phyloP scores from a whole-genome alignment of 768 basidiomycete genomes.

The Boletus speciosus region DNA sequence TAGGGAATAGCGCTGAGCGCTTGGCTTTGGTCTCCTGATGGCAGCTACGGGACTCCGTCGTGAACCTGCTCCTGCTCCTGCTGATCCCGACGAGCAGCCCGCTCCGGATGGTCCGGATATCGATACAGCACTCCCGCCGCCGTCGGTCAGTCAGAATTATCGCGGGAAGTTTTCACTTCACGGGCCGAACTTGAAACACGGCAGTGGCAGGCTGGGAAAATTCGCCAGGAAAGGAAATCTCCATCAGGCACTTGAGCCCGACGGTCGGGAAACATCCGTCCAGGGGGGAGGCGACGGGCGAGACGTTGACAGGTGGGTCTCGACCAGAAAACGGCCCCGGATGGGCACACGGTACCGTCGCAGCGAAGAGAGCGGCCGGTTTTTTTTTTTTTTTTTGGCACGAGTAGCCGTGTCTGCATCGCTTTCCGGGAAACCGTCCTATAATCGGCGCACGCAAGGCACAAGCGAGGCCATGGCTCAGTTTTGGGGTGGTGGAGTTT shows the following conservation, averaged over 20 bases:
- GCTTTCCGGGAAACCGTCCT: background rate
- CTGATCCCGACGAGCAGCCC: background rate
- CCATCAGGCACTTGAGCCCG: background rate
- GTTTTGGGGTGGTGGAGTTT: conserved; percentile 15
- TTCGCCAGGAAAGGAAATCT: no score
- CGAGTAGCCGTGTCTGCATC: conserved; percentile 5
- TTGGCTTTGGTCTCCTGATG: no score
- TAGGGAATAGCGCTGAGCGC: no score
- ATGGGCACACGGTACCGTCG: no score
- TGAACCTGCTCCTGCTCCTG: background rate
- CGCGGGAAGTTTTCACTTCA: conserved; percentile 1
- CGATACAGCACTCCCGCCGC: background rate
- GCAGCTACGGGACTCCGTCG: no score
- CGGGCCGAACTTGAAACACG: no score
- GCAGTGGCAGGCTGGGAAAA: no score
- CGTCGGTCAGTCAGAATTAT: background rate
- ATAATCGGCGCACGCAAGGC: conserved; percentile 8
- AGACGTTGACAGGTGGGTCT: background rate
- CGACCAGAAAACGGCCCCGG: background rate
- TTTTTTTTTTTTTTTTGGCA: background rate
- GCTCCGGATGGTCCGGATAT: background rate
- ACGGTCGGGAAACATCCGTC: background rate
- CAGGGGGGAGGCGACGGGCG: no score
- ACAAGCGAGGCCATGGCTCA: background rate
- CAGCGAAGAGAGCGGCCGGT: no score